A percentile compares a stretch with the other conserved stretches of the same genome.
Evolutionary conservation across 306 rosid species (phyloP).

Genomic region (Vigna trinervia): DNA sequence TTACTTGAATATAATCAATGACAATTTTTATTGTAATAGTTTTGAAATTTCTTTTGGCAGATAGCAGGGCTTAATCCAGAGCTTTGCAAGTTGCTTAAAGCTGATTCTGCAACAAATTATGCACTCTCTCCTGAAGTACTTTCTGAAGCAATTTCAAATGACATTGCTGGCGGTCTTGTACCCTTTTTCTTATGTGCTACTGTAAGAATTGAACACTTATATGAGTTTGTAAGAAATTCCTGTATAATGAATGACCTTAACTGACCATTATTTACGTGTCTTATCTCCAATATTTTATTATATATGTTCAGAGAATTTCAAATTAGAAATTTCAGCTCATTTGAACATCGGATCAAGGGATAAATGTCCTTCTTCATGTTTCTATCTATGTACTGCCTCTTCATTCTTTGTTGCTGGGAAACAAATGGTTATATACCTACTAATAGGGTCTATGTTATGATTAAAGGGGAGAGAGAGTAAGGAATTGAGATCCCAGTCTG

Average conservation of each 20-base stretch:
- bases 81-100: conserved; percentile 77
- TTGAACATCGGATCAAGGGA: conserved; percentile 22
- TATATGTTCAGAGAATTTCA: not conserved
- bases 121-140: conserved; percentile 77
- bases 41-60: conserved; percentile 55
- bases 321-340: conserved; percentile 1
- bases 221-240: conserved; percentile 25
- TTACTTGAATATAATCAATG: not conserved
- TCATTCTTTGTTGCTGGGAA: conserved; percentile 17
- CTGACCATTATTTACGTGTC: not conserved
- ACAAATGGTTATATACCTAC: not conserved
- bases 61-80: conserved; percentile 85
- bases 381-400: conserved; percentile 5
- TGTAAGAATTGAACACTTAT: conserved; percentile 56
- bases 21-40: conserved; percentile 16
- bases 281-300: conserved; percentile 1
- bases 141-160: conserved; percentile 70
- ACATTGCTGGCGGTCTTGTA: conserved; percentile 67
- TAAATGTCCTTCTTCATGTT: conserved; percentile 23
- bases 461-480: not conserved
- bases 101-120: conserved; percentile 72
- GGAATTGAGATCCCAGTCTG: not conserved
- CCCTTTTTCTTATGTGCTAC: conserved; percentile 95
- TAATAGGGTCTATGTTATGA: not conserved
- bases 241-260: conserved; percentile 26